Conservation (phyloP, 2,329 filamentous ascomycete species). For the Emydomyces testavorans region DNA sequence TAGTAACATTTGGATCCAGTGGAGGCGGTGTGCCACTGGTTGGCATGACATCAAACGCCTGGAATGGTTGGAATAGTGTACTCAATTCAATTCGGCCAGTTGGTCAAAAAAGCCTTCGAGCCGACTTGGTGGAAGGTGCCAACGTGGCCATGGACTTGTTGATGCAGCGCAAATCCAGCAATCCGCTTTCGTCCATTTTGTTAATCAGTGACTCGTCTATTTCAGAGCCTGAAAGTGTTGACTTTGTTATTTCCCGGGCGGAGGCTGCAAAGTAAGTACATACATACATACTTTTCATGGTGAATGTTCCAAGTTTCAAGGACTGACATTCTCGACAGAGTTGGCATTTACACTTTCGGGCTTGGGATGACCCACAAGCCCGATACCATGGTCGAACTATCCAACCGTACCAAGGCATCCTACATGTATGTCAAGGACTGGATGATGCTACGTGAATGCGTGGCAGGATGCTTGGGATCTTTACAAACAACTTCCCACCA, state of each 20-base stretch:
- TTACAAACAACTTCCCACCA: constrained; percentile 95
- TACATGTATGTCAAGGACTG: constrained; percentile 99
- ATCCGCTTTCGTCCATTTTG: constrained; percentile 88
- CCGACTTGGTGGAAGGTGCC: constrained; percentile 92
- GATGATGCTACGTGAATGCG: constrained; percentile 98
- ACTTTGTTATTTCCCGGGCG: constrained; percentile 92
- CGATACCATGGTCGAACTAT: constrained; percentile 96
- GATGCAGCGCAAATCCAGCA: constrained; percentile 94
- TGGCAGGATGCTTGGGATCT: constrained; percentile 82
- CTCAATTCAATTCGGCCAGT: constrained; percentile 81
- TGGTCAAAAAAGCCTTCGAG: constrained; percentile 89
- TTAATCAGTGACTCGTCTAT: constrained; percentile 96
- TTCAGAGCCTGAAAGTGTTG: constrained; percentile 85
- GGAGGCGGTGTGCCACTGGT: constrained; percentile 87
- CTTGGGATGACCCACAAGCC: constrained; percentile 95
- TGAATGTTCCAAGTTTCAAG: constrained; percentile 1
- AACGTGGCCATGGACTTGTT: constrained; percentile 97
- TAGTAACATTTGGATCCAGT: constrained; percentile 93
- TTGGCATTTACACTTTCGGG: constrained; percentile 92
- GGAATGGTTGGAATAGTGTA: constrained; percentile 81
- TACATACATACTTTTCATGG: background rate
- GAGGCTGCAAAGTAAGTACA: constrained; percentile 81
- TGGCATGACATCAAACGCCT: constrained; percentile 94
- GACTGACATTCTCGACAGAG: constrained; percentile 41
- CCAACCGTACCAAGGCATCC: constrained; percentile 85